Evolutionary conservation across 768 basidiomycete species (phyloP), one percentile per base, ranked within the genome.

Genomic region (Leccinum obscurum): DNA sequence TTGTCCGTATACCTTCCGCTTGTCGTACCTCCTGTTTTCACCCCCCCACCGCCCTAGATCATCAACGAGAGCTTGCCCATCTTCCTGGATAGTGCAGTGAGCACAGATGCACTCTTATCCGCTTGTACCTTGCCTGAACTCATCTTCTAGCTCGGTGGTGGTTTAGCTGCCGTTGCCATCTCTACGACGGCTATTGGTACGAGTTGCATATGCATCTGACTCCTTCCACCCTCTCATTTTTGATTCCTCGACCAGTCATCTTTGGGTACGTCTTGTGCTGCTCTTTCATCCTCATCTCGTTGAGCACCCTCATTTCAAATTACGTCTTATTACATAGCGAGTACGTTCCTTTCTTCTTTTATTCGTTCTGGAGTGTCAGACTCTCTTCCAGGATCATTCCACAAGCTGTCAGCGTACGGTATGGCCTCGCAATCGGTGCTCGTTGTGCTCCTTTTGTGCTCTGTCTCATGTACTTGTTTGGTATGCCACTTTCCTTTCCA

Each of bases 11-110:
- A 15, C 26, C 2, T 32, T 11, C 20, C 14, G 7, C 55, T 52
- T 30, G 0, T 26, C 24, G 32, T 3, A 10, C 20, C 17, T 22
- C 20, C 15, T 6, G 17, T 35, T 17, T 41, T 63, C 17, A 58
- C 30, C 30, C 39, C n/a, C 44, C n/a, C 7, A 10, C 24, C 14
- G 8, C 5, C 11, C n/a, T 49, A 91, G 90, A 84, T 92, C 59
- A 78, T 92, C 57, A 93, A 93, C 62, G 91, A 92, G 70, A 88
- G 88, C 75, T 81, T 93, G 58, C 90, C 90, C 37, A 91, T 93
- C 49, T 92, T 92, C 71, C 75, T 92, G 52, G 89, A 92, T 67
- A 85, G 84, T 64, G 90, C 89, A 17, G 80, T 83, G 68, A 61
- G 73, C 9, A 30, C 49, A n/a, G 4, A 6, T 1, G 3, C 32